Conservation (phyloP, 805 yeast genomes). For the Ogataea zsoltii region DNA sequence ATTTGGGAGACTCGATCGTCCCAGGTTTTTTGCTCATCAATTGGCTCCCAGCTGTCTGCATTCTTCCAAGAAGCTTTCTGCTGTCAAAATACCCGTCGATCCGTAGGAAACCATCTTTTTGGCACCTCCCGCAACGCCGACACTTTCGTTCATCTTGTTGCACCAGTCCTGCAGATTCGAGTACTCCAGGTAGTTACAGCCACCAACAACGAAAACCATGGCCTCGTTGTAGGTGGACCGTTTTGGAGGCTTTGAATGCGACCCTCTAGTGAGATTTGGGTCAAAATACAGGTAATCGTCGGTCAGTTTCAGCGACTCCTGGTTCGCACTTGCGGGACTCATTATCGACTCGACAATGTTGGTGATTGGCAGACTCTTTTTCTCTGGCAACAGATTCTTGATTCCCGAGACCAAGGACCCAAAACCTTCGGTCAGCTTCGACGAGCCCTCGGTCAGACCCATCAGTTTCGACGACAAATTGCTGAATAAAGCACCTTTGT, state of each 20-base stretch:
- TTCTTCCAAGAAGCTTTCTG: conserved; percentile 68
- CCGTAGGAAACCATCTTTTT: conserved; percentile 77
- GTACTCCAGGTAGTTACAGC: conserved; percentile 93
- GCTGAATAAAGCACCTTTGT: conserved; percentile 56
- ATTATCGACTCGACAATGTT: conserved; percentile 87
- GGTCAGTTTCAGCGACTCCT: conserved; percentile 65
- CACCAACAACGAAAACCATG: conserved; percentile 91
- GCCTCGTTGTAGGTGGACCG: conserved; percentile 80
- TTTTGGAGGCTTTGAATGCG: conserved; percentile 85
- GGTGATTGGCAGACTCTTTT: conserved; percentile 85
- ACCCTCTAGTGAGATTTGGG: conserved; percentile 83
- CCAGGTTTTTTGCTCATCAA: conserved; percentile 1
- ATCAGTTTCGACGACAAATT: conserved; percentile 76
- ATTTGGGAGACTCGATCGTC: no score
- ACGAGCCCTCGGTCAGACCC: conserved; percentile 70
- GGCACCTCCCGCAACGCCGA: conserved; percentile 18
- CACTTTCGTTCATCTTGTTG: conserved; percentile 27
- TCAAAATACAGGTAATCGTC: conserved; percentile 91
- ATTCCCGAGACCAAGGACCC: conserved; percentile 87
- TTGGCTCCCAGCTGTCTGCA: conserved; percentile 52
- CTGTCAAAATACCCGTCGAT: conserved; percentile 73
- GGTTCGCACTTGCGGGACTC: conserved; percentile 72
- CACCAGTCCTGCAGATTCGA: conserved; percentile 92
- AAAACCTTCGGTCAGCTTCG: conserved; percentile 78
- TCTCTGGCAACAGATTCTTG: conserved; percentile 83